Evolutionary conservation across 805 yeast species (phyloP), one percentile per base, ranked within the genome.

Genomic region (Metschnikowia lochheadii): DNA sequence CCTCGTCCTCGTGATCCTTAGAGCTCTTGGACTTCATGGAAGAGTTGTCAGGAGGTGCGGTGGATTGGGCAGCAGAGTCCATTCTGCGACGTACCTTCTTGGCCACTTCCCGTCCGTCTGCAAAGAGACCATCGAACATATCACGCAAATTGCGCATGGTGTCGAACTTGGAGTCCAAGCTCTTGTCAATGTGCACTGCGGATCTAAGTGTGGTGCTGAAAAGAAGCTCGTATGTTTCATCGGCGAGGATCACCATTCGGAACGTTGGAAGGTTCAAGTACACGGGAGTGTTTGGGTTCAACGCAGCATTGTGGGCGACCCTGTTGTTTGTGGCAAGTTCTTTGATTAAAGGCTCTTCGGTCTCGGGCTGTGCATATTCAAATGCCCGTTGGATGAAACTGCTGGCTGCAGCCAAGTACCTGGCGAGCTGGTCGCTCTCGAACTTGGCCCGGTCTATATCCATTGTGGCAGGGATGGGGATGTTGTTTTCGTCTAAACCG

Each of bases 41-140:
- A 1, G 56, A 36, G 15, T 56, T 59, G 34, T 62, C 66, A 45
- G 61, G 60, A 6, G 34, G 38, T 1, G 49, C 31, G 14, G 61
- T 48, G 14, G 73, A 63, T 46, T 61, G 65, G 2, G 86, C 80
- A 8, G 80, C 83, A 14, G 85, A 82, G 64, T 90, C 96, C 79
- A 89, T 90, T 56, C 96, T 83, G 57, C 86, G 84, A 56, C 92
- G 83, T 3, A 94, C 95, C 62, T 89, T 91, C 48, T 80, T 83
- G 1, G 98, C 98, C 13, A 92, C 96, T 50, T 92, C 81, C 63
- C 89, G 78, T 5, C 98, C 97, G 69, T 94, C 97, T 0, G 95
- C 94, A 53, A 92, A 77, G 51, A 94, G 76, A 10, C 94, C 92
- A 65, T 89, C 96, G 69, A 92, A 88, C 82, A 94, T 85, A 49